Conservation (phyloP, 129 eudicot species). For the Ambrosia trifida region DNA sequence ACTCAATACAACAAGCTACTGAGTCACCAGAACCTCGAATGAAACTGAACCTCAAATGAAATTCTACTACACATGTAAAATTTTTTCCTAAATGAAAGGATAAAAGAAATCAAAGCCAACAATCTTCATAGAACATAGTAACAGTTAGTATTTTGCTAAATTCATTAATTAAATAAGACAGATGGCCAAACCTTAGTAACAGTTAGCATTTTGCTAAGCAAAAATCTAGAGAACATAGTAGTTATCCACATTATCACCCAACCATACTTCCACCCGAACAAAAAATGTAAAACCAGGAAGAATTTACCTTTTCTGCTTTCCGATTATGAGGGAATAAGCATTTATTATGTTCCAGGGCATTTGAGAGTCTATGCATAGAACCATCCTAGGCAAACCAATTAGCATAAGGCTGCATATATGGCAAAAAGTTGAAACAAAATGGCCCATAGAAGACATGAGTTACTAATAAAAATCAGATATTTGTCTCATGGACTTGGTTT, state of each 20-base stretch:
- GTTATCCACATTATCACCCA: slow-evolving; percentile 97
- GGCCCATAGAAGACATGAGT: no score
- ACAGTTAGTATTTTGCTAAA: no score
- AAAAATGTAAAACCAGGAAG: neutral
- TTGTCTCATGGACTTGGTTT: no score
- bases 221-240: slow-evolving; percentile 93
- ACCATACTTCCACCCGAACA: slow-evolving; percentile 90
- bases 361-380: no score
- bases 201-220: slow-evolving; percentile 96
- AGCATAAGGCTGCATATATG: no score
- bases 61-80: neutral
- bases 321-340: no score
- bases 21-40: neutral
- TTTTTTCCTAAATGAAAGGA: neutral
- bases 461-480: no score
- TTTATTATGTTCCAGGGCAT: no score
- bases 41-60: neutral
- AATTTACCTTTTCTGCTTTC: no score
- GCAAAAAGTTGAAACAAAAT: no score
- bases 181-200: slow-evolving; percentile 74
- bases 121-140: neutral
- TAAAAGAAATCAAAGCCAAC: slow-evolving; percentile 11
- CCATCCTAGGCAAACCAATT: no score
- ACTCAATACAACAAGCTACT: slow-evolving; percentile 22
- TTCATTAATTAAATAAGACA: neutral